Evolutionary conservation across 257 asterid genomes (phyloP).

Genomic region (Primulina eburnea): DNA sequence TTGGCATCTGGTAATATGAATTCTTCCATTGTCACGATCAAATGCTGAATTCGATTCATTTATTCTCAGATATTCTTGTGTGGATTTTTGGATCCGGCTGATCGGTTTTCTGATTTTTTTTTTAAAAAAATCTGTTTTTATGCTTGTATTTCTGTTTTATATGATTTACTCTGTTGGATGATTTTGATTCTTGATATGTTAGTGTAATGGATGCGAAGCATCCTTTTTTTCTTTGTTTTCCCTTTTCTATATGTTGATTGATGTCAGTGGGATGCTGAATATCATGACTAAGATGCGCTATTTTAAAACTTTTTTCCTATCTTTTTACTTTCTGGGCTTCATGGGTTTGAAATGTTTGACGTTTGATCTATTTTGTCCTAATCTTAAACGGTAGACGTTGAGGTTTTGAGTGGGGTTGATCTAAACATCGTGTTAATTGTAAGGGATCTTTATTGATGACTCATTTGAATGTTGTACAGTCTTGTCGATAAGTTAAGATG

Average conservation of each 20-base stretch:
- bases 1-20: neutral
- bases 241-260: neutral
- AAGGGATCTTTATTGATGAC: neutral
- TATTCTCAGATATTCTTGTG: neutral
- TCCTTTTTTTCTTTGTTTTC: neutral
- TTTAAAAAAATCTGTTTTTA: too few species aligned
- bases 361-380: neutral
- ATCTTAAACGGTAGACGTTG: neutral
- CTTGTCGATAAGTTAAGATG: neutral
- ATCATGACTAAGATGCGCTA: neutral
- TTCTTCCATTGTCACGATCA: neutral
- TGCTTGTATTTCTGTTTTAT: neutral
- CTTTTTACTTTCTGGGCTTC: neutral
- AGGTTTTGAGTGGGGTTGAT: neutral
- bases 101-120: too few species aligned
- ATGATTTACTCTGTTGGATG: too few species aligned
- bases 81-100: neutral
- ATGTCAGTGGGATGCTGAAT: neutral
- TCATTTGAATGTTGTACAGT: slow-evolving; percentile 3
- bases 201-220: neutral
- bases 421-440: neutral
- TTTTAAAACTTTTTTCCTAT: neutral
- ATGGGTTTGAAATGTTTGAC: neutral
- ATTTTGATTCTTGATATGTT: neutral
- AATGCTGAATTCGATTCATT: too few species aligned